Conservation (phyloP, 345 rosid species). For the Eucalyptus camaldulensis region DNA sequence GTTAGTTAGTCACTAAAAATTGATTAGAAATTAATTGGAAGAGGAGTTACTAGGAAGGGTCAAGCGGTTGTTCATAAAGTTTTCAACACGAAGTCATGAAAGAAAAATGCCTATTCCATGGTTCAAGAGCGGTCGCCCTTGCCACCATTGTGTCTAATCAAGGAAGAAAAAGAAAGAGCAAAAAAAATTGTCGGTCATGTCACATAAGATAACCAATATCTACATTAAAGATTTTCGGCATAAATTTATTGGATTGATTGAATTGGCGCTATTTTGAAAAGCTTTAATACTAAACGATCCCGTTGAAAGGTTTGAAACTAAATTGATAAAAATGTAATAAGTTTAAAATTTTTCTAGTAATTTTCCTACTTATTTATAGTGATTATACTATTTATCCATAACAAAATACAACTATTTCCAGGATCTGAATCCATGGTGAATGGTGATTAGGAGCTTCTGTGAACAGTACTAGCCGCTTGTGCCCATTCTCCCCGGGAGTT, state of each 20-base stretch:
- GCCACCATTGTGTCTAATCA: background rate
- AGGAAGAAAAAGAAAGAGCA: background rate
- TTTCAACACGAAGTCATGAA: background rate
- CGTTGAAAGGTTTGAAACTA: fast-evolving
- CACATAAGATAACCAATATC: fast-evolving
- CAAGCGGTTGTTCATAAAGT: background rate
- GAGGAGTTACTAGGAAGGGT: background rate
- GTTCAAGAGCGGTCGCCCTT: background rate
- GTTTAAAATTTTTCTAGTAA: too few species aligned
- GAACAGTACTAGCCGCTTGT: background rate
- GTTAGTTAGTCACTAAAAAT: background rate
- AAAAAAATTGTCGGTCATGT: fast-evolving
- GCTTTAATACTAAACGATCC: fast-evolving
- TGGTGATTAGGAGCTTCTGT: background rate
- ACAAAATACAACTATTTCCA: background rate
- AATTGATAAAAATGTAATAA: too few species aligned
- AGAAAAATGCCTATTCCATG: background rate
- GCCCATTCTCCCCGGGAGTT: background rate
- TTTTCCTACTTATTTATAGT: background rate
- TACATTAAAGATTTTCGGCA: fast-evolving
- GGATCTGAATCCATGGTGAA: background rate
- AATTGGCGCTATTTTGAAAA: too few species aligned
- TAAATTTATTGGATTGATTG: too few species aligned
- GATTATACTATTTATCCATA: background rate
- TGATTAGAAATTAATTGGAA: background rate